Evolutionary conservation across 2,329 filamentous ascomycete species (phyloP), one percentile per base, ranked within the genome.

Genomic region (Alternaria infectoria): DNA sequence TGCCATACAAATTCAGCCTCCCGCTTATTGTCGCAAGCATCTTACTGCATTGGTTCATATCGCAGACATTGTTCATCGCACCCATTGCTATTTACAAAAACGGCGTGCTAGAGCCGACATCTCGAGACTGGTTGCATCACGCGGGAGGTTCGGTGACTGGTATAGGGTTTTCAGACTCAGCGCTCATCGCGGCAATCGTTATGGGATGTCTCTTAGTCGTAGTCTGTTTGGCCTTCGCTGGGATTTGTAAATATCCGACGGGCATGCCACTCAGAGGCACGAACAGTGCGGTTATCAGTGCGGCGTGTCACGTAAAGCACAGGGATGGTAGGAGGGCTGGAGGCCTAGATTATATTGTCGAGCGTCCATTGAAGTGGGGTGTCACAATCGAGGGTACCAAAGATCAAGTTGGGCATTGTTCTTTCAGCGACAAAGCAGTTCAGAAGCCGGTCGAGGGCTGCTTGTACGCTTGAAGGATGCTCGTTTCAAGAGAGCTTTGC

Each of bases 291-390:
- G 36, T 40, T 3, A 40, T 40, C 36, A 40, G 36, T 40, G 36
- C 36, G 36, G 36, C 36, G 5, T 40, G 36, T 40, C 36, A 17
- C 5, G n/a, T 40, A 17, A 40, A 3, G 36, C 2, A 40, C 5
- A 17, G 2, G n/a, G 1, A 6, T 3, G 36, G 36, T 40, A 2
- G 36, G 0, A 17, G 3, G 36, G 36, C 1, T 40, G 36, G 3
- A 2, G 36, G 1, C 0, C 3, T 40, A 1, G 15, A 40, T 0
- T 0, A 40, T 6, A 1, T 40, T 2, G 36, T 40, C 36, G 36
- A 17, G 3, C 36, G 36, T 3, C 36, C 15, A 0, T 6, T 40
- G 9, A 1, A 40, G 3, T 40, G 36, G 36, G 36, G 36, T 0
- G 36, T 40, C 15, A 40, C 36, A 1, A 6, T 40, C 36, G 36